Base-by-base conservation (phyloP, 2,329 filamentous ascomycete species). In the Microdochium bolleyi region DNA sequence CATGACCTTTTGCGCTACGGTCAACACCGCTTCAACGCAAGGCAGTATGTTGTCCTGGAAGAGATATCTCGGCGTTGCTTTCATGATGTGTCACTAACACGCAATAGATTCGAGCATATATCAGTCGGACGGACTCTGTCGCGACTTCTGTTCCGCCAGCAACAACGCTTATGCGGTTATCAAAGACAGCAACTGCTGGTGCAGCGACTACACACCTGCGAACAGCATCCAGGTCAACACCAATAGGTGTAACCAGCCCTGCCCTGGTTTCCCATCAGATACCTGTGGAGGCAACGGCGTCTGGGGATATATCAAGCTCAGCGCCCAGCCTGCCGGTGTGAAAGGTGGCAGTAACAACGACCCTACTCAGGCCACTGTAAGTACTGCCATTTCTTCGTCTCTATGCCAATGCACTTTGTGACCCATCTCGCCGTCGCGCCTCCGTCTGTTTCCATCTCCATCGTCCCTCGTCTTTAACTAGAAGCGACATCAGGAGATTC, bases 91-190 rank as follows among this genome's bases (percentile, higher is more conserved):
- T 60, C 50, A 49, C 53, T 56, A 30, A 54, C 50, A 22, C 21
- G 16, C 19, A 11, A 22, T 55, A 84, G 82, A 81, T 57, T 62
- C 65, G 30, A 79, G 74, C 56, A 77, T 76, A 57, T 85, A 69
- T 56, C 85, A 90, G 65, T 87, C 86, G 21, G 83, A 89, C 59
- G 87, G 87, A 27, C 76, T 83, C 13, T 92, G 88, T 64, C 70
- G 74, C 50, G 70, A 79, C 49, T 76, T 76, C 49, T 92, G 88
- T 68, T 60, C 67, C 21, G 59, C 19, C 16, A 22, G 16, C 41
- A 46, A 73, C 16, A 87, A 76, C 57, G 86, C 87, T 38, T 88
- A 85, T 56, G 87, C 85, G 57, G 73, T 92, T 49, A 72, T 91
- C 1, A 79, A 89, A 60, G 75, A 69, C 16, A 72, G 80, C 30